phyloP scores from a whole-genome alignment of 148 eudicot species.

The Dysphania ambrosioides region DNA sequence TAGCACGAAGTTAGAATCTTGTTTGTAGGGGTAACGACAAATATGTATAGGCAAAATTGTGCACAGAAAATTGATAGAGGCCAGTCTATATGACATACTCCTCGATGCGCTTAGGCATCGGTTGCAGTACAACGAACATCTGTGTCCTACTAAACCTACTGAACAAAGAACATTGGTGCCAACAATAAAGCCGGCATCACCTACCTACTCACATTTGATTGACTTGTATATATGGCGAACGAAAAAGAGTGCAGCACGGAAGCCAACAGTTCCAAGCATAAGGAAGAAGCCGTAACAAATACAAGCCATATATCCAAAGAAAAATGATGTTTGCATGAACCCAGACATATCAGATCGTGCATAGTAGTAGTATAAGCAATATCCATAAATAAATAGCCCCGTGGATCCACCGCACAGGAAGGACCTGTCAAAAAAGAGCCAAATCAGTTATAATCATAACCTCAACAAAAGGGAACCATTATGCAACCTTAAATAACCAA shows the following conservation, averaged over 20 bases:
- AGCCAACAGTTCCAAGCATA: constrained; percentile 39
- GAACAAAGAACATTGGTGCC: constrained; percentile 25
- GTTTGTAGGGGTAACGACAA: not conserved
- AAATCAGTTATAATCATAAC: not conserved
- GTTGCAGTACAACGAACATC: constrained; percentile 26
- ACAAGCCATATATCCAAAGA: constrained; percentile 46
- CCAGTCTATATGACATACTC: constrained; percentile 8
- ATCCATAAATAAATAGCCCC: constrained; percentile 36
- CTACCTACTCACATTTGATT: constrained; percentile 36
- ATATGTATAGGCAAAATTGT: not conserved
- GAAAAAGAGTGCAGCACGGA: constrained; percentile 39
- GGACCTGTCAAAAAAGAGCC: constrained; percentile 25
- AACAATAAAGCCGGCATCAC: constrained; percentile 14
- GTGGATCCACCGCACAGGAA: constrained; percentile 42
- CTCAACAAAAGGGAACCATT: too few relatives aligned
- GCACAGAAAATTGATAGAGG: constrained; percentile 4
- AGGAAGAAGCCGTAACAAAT: constrained; percentile 46
- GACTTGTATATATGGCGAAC: constrained; percentile 39
- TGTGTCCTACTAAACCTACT: constrained; percentile 25
- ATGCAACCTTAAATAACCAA: too few relatives aligned
- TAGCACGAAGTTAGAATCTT: too few relatives aligned
- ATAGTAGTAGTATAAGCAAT: constrained; percentile 38
- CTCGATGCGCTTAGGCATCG: constrained; percentile 20
- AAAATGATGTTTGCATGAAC: constrained; percentile 38
- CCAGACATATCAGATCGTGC: constrained; percentile 40